Evolutionary conservation across 2,329 filamentous ascomycete genomes (phyloP).

Genomic region (Grosmannia serpens): DNA sequence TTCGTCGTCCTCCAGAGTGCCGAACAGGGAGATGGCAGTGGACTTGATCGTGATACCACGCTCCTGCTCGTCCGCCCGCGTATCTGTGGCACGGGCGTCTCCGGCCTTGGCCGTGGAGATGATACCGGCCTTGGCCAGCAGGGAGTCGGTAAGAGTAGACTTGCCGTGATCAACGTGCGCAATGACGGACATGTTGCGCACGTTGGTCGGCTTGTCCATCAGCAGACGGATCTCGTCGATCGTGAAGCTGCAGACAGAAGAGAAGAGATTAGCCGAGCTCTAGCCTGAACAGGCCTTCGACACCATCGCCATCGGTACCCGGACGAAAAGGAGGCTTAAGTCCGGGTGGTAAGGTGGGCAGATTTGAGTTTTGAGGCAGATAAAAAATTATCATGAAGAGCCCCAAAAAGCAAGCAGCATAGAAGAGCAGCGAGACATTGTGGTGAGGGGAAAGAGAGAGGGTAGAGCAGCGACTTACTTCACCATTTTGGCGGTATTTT

Average conservation of each 20-base stretch:
- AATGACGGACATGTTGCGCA: slow-evolving; percentile 64
- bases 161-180: slow-evolving; percentile 99
- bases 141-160: slow-evolving; percentile 98
- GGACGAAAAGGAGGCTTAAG: background rate
- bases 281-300: background rate
- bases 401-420: background rate
- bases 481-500: slow-evolving; percentile 93
- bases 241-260: slow-evolving; percentile 62
- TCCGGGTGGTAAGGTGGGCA: background rate
- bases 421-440: background rate
- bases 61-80: slow-evolving; percentile 94
- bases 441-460: background rate
- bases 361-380: background rate
- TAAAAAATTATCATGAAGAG: background rate
- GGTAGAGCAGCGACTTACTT: slow-evolving; percentile 64
- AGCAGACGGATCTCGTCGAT: slow-evolving; percentile 78
- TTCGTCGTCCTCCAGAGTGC: slow-evolving; percentile 65
- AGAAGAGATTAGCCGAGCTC: slow-evolving; percentile 32
- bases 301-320: background rate
- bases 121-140: slow-evolving; percentile 98
- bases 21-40: slow-evolving; percentile 97
- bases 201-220: slow-evolving; percentile 67
- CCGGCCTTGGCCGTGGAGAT: slow-evolving; percentile 97
- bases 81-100: slow-evolving; percentile 92
- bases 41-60: slow-evolving; percentile 99